Percentiles rank a stretch among this genome's conserved stretches.
These are phyloP conservation scores for Chlorella variabilis DNA, from an alignment of 163 green algal species.

Conservation along the genomic window DNA sequence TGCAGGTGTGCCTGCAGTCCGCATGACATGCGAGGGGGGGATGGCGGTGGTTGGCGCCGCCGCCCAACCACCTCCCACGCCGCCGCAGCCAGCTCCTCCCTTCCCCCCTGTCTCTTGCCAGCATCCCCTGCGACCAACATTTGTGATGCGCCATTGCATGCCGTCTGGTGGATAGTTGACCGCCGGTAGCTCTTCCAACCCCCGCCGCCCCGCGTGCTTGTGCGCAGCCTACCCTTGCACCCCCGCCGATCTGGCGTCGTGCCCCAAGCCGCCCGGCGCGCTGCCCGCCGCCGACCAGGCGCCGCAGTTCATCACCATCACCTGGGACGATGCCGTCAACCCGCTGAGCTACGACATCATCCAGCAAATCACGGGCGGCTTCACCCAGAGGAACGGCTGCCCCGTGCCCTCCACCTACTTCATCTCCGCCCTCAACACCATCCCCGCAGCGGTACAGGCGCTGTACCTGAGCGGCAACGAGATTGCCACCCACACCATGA, in stretches of 20 bases:
- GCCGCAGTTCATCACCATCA: slow-evolving; percentile 32
- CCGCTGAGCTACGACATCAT: background rate
- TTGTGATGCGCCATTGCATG: too few relatives aligned
- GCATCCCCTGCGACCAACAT: too few relatives aligned
- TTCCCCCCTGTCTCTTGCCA: too few relatives aligned
- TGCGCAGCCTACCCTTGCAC: slow-evolving; percentile 33
- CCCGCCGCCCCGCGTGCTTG: too few relatives aligned
- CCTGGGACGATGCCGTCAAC: slow-evolving; percentile 16
- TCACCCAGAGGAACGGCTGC: slow-evolving; percentile 27
- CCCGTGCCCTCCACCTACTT: slow-evolving; percentile 15
- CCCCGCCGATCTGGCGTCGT: background rate
- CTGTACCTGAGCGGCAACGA: slow-evolving; percentile 19
- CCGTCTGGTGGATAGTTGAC: too few relatives aligned
- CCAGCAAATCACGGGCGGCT: background rate
- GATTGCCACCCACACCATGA: slow-evolving; percentile 33
- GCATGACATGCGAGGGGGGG: too few relatives aligned
- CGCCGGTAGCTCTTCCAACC: too few relatives aligned
- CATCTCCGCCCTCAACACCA: background rate
- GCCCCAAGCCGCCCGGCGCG: slow-evolving; percentile 1
- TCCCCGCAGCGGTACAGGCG: slow-evolving; percentile 11
- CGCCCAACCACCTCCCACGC: too few relatives aligned
- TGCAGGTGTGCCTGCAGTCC: background rate
- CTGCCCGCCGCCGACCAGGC: background rate
- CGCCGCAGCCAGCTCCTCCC: too few relatives aligned
- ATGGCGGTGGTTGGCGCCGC: too few relatives aligned